Conservation (phyloP, 257 asterid genomes). For the Ilex asprella region DNA sequence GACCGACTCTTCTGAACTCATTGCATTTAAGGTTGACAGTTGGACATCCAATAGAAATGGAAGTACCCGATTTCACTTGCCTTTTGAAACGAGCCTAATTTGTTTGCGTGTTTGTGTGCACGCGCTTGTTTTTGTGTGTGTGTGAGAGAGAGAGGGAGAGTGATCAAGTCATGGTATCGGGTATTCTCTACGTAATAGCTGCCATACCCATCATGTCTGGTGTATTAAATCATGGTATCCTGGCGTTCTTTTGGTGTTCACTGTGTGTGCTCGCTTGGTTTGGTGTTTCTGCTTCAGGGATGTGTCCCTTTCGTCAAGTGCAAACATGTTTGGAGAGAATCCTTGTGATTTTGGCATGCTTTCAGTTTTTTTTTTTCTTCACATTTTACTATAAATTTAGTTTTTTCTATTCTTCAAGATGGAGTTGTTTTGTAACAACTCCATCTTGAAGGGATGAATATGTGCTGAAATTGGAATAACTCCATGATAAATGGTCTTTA, state of each 20-base stretch:
- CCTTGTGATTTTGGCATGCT: background rate
- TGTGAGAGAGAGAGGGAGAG: background rate
- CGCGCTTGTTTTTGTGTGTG: background rate
- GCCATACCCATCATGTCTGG: too few relatives aligned
- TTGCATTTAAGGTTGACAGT: background rate
- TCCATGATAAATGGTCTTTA: too few relatives aligned
- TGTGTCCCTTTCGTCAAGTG: too few relatives aligned
- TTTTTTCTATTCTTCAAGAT: background rate
- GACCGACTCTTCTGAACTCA: background rate
- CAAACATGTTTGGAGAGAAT: too few relatives aligned
- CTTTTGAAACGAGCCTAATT: background rate
- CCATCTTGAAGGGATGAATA: background rate
- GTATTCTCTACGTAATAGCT: too few relatives aligned
- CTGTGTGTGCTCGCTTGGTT: background rate
- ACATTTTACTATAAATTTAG: background rate
- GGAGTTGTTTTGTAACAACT: background rate
- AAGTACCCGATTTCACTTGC: background rate
- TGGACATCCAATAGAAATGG: background rate
- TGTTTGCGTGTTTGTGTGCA: background rate
- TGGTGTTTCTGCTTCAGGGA: too few relatives aligned
- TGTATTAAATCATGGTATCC: too few relatives aligned
- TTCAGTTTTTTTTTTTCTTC: background rate
- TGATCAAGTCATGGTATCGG: too few relatives aligned
- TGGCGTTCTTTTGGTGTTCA: too few relatives aligned
- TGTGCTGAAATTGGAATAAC: too few relatives aligned